Conservation (phyloP, 164 flowering plant species). For the Santalum album region DNA sequence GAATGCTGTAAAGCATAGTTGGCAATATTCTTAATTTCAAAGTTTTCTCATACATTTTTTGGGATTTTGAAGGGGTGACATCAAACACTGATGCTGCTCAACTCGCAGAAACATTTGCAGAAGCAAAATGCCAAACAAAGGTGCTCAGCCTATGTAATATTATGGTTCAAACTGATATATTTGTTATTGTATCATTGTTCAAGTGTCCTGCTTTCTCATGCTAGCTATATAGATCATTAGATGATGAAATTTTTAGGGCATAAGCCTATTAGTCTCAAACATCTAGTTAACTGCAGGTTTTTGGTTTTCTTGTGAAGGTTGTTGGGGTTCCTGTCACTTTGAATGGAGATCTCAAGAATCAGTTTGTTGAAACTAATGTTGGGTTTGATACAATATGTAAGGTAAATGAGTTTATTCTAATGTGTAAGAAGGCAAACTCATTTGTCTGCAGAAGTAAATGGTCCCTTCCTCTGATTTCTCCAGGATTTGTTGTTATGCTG, state of each 20-base stretch:
- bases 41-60: conserved; percentile 1
- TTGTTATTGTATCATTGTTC: no score
- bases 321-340: conserved; percentile 96
- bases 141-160: conserved; percentile 18
- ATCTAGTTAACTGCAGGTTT: background rate
- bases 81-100: conserved; percentile 99
- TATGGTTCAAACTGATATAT: background rate
- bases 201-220: no score
- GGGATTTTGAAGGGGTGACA: conserved; percentile 63
- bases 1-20: background rate
- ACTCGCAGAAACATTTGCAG: conserved; percentile 96
- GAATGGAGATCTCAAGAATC: conserved; percentile 95
- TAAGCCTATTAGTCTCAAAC: no score
- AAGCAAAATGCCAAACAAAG: conserved; percentile 85
- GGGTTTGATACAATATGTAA: conserved; percentile 98
- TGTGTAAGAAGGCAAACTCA: no score
- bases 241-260: no score
- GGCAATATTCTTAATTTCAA: background rate
- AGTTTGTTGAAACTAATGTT: conserved; percentile 92
- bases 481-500: no score
- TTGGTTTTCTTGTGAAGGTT: conserved; percentile 47
- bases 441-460: background rate
- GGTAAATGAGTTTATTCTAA: no score
- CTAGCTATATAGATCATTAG: no score
- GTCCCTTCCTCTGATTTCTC: no score